Evolutionary conservation across 495 filamentous ascomycete species (phyloP).

Genomic region (Wilcoxina mikolae): DNA sequence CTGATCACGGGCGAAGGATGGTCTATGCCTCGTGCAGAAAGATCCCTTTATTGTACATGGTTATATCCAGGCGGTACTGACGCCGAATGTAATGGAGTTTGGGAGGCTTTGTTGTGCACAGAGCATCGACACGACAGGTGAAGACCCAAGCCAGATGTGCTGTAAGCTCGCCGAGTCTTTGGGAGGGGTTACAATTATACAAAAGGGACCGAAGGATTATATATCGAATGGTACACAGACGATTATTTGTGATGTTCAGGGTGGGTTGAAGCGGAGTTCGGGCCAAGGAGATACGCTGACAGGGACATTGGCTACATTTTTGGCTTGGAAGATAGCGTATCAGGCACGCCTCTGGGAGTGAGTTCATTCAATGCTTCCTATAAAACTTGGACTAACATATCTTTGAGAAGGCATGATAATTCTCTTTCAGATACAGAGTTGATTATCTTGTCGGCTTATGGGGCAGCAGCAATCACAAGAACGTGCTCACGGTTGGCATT

Average conservation of each 20-base stretch:
- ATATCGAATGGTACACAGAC: slow-evolving; percentile 71
- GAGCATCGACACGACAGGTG: slow-evolving; percentile 33
- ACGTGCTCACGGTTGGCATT: slow-evolving; percentile 78
- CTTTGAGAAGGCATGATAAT: slow-evolving; percentile 34
- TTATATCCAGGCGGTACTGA: slow-evolving; percentile 74
- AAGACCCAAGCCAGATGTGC: slow-evolving; percentile 44
- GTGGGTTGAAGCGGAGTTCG: slow-evolving; percentile 78
- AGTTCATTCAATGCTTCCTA: slow-evolving; percentile 8
- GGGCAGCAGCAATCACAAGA: slow-evolving; percentile 72
- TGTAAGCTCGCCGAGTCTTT: slow-evolving; percentile 59
- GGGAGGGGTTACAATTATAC: slow-evolving; percentile 76
- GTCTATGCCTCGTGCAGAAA: slow-evolving; percentile 58
- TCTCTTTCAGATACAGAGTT: slow-evolving; percentile 47
- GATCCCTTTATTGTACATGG: slow-evolving; percentile 64
- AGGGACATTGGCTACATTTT: slow-evolving; percentile 69
- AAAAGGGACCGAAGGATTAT: slow-evolving; percentile 76
- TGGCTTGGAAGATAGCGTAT: slow-evolving; percentile 80
- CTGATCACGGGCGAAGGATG: slow-evolving; percentile 38
- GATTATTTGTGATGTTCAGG: slow-evolving; percentile 54
- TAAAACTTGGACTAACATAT: not conserved
- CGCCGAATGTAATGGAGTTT: slow-evolving; percentile 92
- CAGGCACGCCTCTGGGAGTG: slow-evolving; percentile 66
- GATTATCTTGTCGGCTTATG: slow-evolving; percentile 66
- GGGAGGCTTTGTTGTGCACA: slow-evolving; percentile 55
- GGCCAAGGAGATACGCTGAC: slow-evolving; percentile 95